Conservation (phyloP, 2,329 filamentous ascomycete genomes). For the Sclerotiophoma versabilis region DNA sequence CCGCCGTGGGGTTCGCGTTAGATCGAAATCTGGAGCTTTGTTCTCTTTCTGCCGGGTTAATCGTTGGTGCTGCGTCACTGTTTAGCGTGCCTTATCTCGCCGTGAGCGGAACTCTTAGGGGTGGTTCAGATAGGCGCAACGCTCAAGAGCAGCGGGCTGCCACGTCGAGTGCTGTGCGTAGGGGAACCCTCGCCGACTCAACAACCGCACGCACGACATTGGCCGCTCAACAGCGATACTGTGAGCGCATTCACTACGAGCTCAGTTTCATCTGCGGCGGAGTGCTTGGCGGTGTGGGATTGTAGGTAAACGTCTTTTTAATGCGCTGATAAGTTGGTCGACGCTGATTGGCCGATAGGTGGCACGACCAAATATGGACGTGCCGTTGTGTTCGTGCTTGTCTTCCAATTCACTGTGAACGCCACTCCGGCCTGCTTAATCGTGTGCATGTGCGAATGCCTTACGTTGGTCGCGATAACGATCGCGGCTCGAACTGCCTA, state of each 20-base stretch:
- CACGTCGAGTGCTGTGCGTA: constrained; percentile 18
- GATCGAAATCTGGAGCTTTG: constrained; percentile 42
- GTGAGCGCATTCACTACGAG: constrained; percentile 10
- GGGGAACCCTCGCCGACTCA: constrained; percentile 20
- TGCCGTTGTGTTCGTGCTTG: constrained; percentile 10
- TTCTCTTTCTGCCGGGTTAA: constrained; percentile 40
- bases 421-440: constrained; percentile 16
- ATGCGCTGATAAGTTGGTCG: constrained; percentile 22
- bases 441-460: constrained; percentile 12
- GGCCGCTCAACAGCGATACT: constrained; percentile 11
- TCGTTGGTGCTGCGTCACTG: constrained; percentile 38
- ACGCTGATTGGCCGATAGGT: constrained; percentile 17
- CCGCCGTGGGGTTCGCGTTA: constrained; percentile 48
- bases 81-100: constrained; percentile 35
- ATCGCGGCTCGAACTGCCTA: neutral
- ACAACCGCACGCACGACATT: constrained; percentile 12
- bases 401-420: constrained; percentile 5
- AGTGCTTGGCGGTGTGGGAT: constrained; percentile 38
- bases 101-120: constrained; percentile 23
- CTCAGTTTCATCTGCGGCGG: constrained; percentile 33
- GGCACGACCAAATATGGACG: constrained; percentile 1
- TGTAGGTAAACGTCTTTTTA: constrained; percentile 22
- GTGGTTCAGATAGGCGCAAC: constrained; percentile 22
- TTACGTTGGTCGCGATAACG: constrained; percentile 20
- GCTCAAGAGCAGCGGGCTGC: constrained; percentile 13